Conservation (phyloP, 306 rosid genomes). For the Cicer chorassanicum region DNA sequence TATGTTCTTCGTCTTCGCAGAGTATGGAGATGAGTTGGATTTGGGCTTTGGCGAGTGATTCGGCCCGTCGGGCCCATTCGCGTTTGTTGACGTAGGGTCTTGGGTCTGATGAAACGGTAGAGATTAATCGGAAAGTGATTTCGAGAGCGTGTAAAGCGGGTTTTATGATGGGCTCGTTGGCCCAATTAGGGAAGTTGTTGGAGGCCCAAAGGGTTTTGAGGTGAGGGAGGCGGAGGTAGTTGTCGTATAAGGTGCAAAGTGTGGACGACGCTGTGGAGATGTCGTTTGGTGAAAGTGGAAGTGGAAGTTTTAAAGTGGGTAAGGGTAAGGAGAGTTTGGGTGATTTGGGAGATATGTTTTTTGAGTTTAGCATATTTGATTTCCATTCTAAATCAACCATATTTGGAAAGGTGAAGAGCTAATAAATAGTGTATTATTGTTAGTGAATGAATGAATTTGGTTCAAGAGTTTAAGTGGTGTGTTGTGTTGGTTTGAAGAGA, state of each 20-base stretch:
- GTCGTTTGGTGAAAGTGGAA: constrained; percentile 53
- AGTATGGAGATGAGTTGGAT: constrained; percentile 65
- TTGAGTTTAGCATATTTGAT: constrained; percentile 65
- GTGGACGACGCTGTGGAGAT: constrained; percentile 60
- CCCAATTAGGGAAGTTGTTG: constrained; percentile 66
- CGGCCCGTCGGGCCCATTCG: constrained; percentile 74
- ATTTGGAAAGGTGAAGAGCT: neutral
- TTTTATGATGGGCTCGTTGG: constrained; percentile 67
- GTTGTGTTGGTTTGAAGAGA: constrained; percentile 29
- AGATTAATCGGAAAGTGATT: constrained; percentile 75
- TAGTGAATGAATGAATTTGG: neutral
- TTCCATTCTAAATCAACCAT: constrained; percentile 85
- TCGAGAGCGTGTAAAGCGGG: constrained; percentile 83
- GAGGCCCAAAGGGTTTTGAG: constrained; percentile 68
- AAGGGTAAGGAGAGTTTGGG: constrained; percentile 59
- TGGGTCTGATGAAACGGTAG: constrained; percentile 70
- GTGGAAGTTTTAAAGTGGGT: constrained; percentile 50
- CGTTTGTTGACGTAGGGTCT: constrained; percentile 70
- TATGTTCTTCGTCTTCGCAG: constrained; percentile 71
- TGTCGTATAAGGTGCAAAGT: constrained; percentile 67
- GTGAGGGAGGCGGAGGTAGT: constrained; percentile 74
- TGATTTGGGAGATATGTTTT: constrained; percentile 60
- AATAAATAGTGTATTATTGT: neutral
- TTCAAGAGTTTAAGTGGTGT: neutral
- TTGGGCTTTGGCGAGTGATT: constrained; percentile 63